These are phyloP conservation scores for Apiospora marii DNA, from an alignment of 2,329 filamentous ascomycete species.

Conservation along the genomic window DNA sequence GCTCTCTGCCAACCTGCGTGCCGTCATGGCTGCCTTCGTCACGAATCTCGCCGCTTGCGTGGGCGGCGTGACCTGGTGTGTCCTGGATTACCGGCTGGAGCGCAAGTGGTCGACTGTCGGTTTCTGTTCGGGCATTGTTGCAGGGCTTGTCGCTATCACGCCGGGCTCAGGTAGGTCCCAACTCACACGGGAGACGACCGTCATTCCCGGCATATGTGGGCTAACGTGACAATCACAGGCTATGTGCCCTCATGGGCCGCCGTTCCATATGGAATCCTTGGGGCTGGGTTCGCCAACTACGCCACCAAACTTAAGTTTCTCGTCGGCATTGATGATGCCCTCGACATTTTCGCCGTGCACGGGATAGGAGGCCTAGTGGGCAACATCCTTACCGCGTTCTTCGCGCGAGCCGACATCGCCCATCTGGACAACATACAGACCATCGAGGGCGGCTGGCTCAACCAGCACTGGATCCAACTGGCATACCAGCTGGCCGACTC, in stretches of 20 bases:
- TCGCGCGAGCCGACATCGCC: slow-evolving; percentile 85
- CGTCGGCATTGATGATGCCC: slow-evolving; percentile 80
- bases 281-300: slow-evolving; percentile 83
- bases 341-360: slow-evolving; percentile 90
- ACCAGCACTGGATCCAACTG: slow-evolving; percentile 83
- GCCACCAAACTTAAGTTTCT: slow-evolving; percentile 91
- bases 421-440: slow-evolving; percentile 74
- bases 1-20: slow-evolving; percentile 80
- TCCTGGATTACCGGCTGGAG: slow-evolving; percentile 88
- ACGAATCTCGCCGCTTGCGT: slow-evolving; percentile 87
- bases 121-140: slow-evolving; percentile 90
- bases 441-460: slow-evolving; percentile 82
- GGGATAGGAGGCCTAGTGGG: slow-evolving; percentile 80
- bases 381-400: slow-evolving; percentile 81
- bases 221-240: slow-evolving; percentile 44
- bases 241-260: slow-evolving; percentile 87
- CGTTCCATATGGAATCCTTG: slow-evolving; percentile 79
- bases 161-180: slow-evolving; percentile 74
- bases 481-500: slow-evolving; percentile 87
- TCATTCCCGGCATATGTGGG: background rate
- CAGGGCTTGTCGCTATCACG: slow-evolving; percentile 87
- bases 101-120: slow-evolving; percentile 93
- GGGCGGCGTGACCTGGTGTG: slow-evolving; percentile 87
- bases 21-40: slow-evolving; percentile 85
- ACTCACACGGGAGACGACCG: background rate